Evolutionary conservation across 352 stramenopile genomes (phyloP).

Genomic region (Pythium guiyangense): DNA sequence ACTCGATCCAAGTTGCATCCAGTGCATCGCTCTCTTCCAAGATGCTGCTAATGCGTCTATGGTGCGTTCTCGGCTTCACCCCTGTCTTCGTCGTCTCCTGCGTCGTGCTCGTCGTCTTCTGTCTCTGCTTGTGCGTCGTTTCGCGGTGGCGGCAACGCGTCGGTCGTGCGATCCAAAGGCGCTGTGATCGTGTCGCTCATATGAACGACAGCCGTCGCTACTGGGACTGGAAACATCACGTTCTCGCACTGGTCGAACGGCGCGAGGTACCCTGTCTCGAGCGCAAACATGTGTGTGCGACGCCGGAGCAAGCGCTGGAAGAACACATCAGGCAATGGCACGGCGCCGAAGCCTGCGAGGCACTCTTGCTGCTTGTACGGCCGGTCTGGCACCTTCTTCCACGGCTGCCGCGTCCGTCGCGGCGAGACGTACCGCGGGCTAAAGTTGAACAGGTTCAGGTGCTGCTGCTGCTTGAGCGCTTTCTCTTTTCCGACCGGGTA

Average conservation of each 20-base stretch:
- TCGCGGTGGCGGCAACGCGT: not conserved
- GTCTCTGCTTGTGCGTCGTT: not conserved
- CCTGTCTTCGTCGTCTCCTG: not conserved
- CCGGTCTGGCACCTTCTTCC: slow-evolving; percentile 5
- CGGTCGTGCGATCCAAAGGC: not conserved
- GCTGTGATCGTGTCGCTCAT: too few species aligned
- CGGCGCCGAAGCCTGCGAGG: slow-evolving; percentile 31
- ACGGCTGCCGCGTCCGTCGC: slow-evolving; percentile 1
- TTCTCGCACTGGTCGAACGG: slow-evolving; percentile 13
- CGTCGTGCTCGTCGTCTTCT: not conserved
- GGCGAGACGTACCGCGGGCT: slow-evolving; percentile 6
- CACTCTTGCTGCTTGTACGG: slow-evolving; percentile 25
- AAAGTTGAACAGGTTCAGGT: slow-evolving; percentile 12
- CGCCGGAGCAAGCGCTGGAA: slow-evolving; percentile 23
- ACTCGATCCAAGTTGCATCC: too few species aligned
- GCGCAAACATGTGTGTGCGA: slow-evolving; percentile 30
- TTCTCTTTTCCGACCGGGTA: slow-evolving; percentile 33
- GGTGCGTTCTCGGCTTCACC: not conserved
- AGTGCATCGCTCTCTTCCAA: too few species aligned
- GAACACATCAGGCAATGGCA: slow-evolving; percentile 26
- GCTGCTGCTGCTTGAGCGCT: slow-evolving; percentile 4
- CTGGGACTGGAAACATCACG: slow-evolving; percentile 4
- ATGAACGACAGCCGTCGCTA: not conserved
- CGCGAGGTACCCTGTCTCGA: slow-evolving; percentile 15
- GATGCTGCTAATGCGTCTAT: too few species aligned